A percentile compares a stretch with the other conserved stretches of the same genome.
These are phyloP conservation scores for Syzygium jambos DNA, from an alignment of 345 rosid species.

Conservation along the genomic window DNA sequence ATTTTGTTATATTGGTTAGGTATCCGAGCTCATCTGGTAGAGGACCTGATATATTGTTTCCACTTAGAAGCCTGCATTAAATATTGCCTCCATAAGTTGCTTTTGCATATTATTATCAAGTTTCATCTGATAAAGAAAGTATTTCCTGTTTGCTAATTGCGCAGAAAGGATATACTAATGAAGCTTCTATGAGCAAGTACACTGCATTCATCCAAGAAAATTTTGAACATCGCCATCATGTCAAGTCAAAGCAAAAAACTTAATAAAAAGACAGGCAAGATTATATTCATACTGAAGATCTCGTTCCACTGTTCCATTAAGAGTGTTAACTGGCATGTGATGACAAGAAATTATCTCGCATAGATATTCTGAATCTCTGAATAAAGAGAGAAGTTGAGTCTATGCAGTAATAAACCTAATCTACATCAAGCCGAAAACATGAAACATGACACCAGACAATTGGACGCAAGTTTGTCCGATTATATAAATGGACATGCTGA, in stretches of 20 bases:
- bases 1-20: constrained; percentile 74
- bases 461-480: not conserved
- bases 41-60: constrained; percentile 64
- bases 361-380: not conserved
- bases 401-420: no score
- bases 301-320: not conserved
- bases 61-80: constrained; percentile 68
- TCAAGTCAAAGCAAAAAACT: not conserved
- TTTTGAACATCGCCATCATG: not conserved
- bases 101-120: not conserved
- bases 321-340: not conserved
- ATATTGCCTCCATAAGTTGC: not conserved
- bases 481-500: not conserved
- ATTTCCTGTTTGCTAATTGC: not conserved
- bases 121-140: not conserved
- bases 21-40: constrained; percentile 84
- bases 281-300: not conserved
- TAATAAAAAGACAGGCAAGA: not conserved
- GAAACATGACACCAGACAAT: not conserved
- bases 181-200: not conserved
- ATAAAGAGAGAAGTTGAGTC: no score
- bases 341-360: not conserved
- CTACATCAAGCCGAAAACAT: not conserved
- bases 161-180: not conserved
- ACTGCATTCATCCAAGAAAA: not conserved